A percentile compares a stretch with the other conserved stretches of the same genome.
Evolutionary conservation across 352 stramenopile species (phyloP).

Genomic region (Thraustotheca clavata): DNA sequence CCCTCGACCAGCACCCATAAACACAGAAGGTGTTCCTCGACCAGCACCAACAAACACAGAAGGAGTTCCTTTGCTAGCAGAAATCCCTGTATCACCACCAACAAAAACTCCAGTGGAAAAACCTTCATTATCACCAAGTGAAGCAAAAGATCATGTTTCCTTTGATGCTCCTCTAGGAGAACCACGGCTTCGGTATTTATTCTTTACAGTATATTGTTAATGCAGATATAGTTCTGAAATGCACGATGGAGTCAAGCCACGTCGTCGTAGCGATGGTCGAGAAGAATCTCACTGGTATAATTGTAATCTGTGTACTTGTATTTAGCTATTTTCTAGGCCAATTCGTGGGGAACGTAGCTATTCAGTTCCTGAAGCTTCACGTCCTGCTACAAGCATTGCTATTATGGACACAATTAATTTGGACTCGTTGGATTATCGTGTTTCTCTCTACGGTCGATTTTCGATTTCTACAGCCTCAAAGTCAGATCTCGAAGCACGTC

Average conservation of each 20-base stretch:
- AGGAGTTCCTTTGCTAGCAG: neutral
- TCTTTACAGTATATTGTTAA: neutral
- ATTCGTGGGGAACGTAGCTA: neutral
- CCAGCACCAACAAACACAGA: neutral
- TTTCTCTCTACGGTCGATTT: neutral
- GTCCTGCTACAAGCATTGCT: neutral
- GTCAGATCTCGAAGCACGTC: neutral
- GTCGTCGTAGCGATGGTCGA: neutral
- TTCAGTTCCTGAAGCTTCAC: neutral
- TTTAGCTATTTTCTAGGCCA: neutral
- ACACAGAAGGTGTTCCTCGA: neutral
- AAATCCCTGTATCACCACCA: too few species aligned
- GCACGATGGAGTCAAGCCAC: neutral
- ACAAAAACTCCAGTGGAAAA: too few species aligned
- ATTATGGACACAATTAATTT: neutral
- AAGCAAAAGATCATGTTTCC: too few species aligned
- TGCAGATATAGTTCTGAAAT: neutral
- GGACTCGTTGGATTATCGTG: slow-evolving; percentile 2
- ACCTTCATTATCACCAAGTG: too few species aligned
- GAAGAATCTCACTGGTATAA: neutral
- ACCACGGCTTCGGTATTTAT: neutral
- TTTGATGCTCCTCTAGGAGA: neutral
- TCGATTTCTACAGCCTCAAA: neutral
- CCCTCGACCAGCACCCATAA: neutral
- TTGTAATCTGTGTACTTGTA: too few species aligned